Evolutionary conservation across 2,329 filamentous ascomycete species (phyloP), one percentile per base, ranked within the genome.

Genomic region (Alternaria angustiovoidea): DNA sequence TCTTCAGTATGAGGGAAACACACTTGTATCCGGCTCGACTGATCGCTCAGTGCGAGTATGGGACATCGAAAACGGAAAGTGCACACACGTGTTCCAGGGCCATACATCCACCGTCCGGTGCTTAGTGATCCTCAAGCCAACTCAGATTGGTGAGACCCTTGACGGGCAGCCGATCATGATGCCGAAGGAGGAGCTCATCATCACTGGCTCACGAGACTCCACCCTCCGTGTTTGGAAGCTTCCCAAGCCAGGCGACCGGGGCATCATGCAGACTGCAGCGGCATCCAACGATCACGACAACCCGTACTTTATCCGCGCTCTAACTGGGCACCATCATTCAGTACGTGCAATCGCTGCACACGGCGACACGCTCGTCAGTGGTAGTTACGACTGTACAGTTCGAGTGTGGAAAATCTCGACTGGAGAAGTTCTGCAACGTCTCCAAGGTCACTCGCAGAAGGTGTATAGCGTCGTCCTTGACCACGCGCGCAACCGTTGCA

Each of bases 11-110:
- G 90, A 97, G 75, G 94, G 94, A 51, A 97, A 98, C 75, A 93
- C 92, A 16, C 82, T 99, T 20, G 95, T 99, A 2, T 99, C 95
- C 16, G 95, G 95, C 2, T 97, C 94, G 7, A 99, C 95, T 0
- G 95, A 99, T 79, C 87, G 95, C 47, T 96, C 95, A 11, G 95
- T 99, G n/a, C 89, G 95, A n/a, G 94, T 99, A 0, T 99, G 95
- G 95, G 94, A 99, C 75, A 97, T 99, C 65, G 93, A 96, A 74
- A 91, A 91, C 70, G 95, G 94, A 0, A 87, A 91, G 46, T 97
- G 94, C 78, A 94, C 94, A 11, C 95, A 99, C 75, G 90, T 97
- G 0, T 99, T 99, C 76, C 94, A 97, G 74, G 96, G 95, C 0
- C 95, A 99, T 75, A 99, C 95, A 9, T 98, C 94, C 42, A 99